These are phyloP conservation scores for Colletotrichum sp. DNA, from an alignment of 2,329 filamentous ascomycete genomes.

Conservation along the genomic window DNA sequence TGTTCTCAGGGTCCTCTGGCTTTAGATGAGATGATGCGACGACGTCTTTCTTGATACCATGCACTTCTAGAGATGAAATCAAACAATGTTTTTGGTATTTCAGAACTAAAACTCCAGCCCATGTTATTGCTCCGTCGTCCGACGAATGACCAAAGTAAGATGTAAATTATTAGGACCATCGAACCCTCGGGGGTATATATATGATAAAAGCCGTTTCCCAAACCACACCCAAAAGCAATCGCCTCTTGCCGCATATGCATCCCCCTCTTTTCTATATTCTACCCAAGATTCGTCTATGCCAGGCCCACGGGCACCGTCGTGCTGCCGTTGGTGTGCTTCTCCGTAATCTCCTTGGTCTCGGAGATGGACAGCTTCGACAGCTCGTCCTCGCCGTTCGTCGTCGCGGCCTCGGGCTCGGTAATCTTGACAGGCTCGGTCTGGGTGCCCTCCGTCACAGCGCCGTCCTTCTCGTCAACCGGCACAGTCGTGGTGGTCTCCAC, in stretches of 20 bases:
- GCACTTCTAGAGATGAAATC: not conserved
- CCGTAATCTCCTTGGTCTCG: constrained; percentile 10
- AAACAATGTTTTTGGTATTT: not conserved
- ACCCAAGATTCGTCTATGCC: not conserved
- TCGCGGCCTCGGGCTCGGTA: constrained; percentile 26
- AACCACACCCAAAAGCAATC: not conserved
- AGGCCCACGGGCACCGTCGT: not conserved
- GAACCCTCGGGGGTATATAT: constrained; percentile 13
- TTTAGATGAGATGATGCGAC: not conserved
- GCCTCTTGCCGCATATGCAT: not conserved
- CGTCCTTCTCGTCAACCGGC: not conserved
- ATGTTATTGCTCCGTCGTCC: not conserved
- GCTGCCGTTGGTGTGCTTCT: constrained; percentile 11
- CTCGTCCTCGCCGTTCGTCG: constrained; percentile 30
- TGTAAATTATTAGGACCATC: not conserved
- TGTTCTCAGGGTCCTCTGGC: not conserved
- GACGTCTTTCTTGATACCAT: constrained; percentile 2
- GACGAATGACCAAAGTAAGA: not conserved
- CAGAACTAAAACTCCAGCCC: constrained; percentile 6
- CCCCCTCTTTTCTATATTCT: not conserved
- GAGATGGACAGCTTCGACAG: constrained; percentile 36
- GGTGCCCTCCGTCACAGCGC: constrained; percentile 28
- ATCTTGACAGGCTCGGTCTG: constrained; percentile 31
- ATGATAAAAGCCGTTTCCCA: not conserved
- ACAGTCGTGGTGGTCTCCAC: constrained; percentile 10